A percentile compares a stretch with the other conserved stretches of the same genome.
Conservation (phyloP, 169 alveolate species). For the Cryptosporidium bovis region DNA sequence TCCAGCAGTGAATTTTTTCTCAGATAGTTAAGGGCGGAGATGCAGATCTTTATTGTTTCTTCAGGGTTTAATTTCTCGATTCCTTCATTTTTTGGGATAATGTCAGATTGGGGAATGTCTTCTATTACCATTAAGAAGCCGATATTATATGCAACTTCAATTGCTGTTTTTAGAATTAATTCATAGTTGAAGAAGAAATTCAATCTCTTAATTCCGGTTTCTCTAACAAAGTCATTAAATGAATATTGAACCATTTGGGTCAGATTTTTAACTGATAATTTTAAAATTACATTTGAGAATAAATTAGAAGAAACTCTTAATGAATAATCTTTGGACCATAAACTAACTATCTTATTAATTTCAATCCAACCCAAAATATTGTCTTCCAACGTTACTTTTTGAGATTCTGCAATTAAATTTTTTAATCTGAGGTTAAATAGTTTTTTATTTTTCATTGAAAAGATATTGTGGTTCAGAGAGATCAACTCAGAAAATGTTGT, state of each 20-base stretch:
- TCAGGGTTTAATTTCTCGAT: conserved; percentile 1
- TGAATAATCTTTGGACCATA: conserved; percentile 34
- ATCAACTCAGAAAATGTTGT: conserved; percentile 29
- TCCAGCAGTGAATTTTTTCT: neutral
- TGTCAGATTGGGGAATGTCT: neutral
- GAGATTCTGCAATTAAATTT: neutral
- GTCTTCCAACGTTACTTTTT: neutral
- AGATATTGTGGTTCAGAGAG: neutral
- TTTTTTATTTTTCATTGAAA: conserved; percentile 17
- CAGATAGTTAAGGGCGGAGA: neutral
- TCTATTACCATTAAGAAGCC: conserved; percentile 17
- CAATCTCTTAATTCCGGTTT: conserved; percentile 17
- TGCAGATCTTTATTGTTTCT: conserved; percentile 2
- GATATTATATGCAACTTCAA: conserved; percentile 20
- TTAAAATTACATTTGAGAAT: conserved; percentile 10
- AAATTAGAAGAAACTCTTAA: neutral
- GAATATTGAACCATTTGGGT: conserved; percentile 11
- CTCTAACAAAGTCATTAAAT: conserved; percentile 17
- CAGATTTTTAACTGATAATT: conserved; percentile 27
- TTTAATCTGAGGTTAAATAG: neutral
- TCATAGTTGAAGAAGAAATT: conserved; percentile 38
- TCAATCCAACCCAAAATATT: conserved; percentile 46
- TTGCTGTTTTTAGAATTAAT: conserved; percentile 4
- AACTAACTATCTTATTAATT: neutral
- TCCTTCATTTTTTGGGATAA: conserved; percentile 5